Conservation (phyloP, 805 yeast genomes). For the Candida nonsorbophila region DNA sequence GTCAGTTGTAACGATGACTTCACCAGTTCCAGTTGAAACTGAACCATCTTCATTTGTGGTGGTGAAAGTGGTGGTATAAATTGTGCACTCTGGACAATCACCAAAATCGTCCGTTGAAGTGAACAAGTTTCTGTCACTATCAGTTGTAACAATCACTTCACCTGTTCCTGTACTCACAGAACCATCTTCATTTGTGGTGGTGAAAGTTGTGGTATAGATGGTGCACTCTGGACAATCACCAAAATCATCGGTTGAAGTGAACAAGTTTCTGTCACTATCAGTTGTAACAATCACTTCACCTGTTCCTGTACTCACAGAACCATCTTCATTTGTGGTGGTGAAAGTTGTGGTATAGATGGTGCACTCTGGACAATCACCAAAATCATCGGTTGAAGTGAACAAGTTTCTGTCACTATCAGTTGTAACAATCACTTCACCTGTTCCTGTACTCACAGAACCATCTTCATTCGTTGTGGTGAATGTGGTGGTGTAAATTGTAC, state of each 20-base stretch:
- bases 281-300: conserved; percentile 10
- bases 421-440: conserved; percentile 8
- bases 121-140: conserved; percentile 9
- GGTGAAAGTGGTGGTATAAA: conserved; percentile 6
- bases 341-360: conserved; percentile 8
- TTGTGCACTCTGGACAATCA: conserved; percentile 6
- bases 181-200: conserved; percentile 7
- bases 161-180: conserved; percentile 8
- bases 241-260: conserved; percentile 7
- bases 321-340: conserved; percentile 7
- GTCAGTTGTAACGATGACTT: conserved; percentile 8
- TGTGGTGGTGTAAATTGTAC: conserved; percentile 8
- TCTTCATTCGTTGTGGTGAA: conserved; percentile 5
- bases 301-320: conserved; percentile 6
- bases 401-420: conserved; percentile 6
- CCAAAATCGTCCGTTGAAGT: conserved; percentile 9
- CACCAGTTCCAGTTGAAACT: conserved; percentile 7
- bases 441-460: conserved; percentile 6
- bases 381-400: conserved; percentile 1
- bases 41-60: conserved; percentile 6
- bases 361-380: conserved; percentile 5
- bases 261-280: conserved; percentile 6
- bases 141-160: conserved; percentile 10
- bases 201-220: conserved; percentile 10
- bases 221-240: conserved; percentile 7